phyloP scores from a whole-genome alignment of 192 early-diverging fungal species.

The Geranomyces variabilis region DNA sequence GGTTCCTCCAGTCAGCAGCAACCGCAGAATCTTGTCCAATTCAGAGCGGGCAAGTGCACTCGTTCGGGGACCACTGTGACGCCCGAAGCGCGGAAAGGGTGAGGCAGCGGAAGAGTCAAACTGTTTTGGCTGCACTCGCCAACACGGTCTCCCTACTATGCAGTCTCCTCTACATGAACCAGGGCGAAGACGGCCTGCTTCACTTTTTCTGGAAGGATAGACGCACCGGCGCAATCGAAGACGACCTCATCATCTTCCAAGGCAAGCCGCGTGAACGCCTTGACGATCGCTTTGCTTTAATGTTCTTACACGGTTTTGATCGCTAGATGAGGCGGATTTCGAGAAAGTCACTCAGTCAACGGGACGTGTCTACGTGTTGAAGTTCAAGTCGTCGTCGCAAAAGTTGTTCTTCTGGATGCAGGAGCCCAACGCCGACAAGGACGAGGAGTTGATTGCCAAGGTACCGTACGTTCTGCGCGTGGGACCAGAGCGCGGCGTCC shows the following conservation, averaged over 20 bases:
- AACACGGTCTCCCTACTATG: no score
- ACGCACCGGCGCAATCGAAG: conserved; percentile 51
- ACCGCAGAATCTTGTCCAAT: neutral
- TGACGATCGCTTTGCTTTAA: conserved; percentile 27
- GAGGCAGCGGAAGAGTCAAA: no score
- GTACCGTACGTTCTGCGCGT: no score
- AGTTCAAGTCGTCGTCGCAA: conserved; percentile 79
- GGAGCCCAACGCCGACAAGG: conserved; percentile 60
- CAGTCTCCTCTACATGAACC: conserved; percentile 66
- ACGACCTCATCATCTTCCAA: conserved; percentile 37
- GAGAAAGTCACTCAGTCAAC: conserved; percentile 56
- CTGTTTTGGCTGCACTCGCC: no score
- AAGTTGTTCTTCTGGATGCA: conserved; percentile 88
- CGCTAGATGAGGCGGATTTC: conserved; percentile 73
- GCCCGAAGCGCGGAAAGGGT: conserved; percentile 76
- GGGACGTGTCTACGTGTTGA: conserved; percentile 79
- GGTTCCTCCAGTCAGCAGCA: conserved; percentile 3
- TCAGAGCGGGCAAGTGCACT: conserved; percentile 44
- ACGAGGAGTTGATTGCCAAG: conserved; percentile 55
- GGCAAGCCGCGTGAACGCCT: neutral
- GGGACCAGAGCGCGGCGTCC: no score
- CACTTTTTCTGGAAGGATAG: conserved; percentile 84
- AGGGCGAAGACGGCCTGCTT: conserved; percentile 64
- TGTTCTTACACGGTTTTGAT: conserved; percentile 38
- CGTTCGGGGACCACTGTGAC: conserved; percentile 67